Base-by-base conservation (phyloP, 495 filamentous ascomycete species). In the Tuber magnatum region DNA sequence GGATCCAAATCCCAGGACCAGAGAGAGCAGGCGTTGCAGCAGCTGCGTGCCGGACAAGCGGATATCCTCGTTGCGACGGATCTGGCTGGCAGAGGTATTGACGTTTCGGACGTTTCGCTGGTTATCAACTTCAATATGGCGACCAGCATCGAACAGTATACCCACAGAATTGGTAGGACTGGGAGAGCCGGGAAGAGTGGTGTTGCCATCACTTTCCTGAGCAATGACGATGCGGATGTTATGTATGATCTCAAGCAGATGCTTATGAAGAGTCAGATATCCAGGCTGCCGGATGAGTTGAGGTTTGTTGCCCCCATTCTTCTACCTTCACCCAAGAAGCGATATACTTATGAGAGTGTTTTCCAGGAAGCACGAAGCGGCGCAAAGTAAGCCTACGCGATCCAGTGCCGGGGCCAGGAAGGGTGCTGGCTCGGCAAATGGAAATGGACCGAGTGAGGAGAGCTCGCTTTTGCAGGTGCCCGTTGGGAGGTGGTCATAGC, bases 61-160 rank as follows among this genome's bases (percentile, higher is more conserved):
- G 92, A 97, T 72, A 92, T 99, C 3, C 87, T 99, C n/a, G 95
- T 99, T 40, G 96, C 96, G 1, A 99, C 95, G 0, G 95, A 99
- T 85, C 88, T 99, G 40, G 95, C 95, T 32, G 95, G 94, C 72
- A 89, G 95, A 87, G 95, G 95, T 94, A 98, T 99, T 82, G 95
- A 99, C 86, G 93, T 99, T 1, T 91, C 91, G 0, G 96, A 98
- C 82, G 95, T 99, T 41, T 92, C 89, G 73, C 86, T 99, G 75
- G 95, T 99, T 41, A 87, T 97, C 80, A 99, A 99, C 86, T 99
- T 99, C 87, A 98, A 98, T 86, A 98, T 99, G 96, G 92, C 96
- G 14, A 90, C 85, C 35, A 92, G 87, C 77, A 99, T 99, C 80
- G 95, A 99, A 84, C 91, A 90, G 80, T 99, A 99, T 83, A 97